Percentiles rank a stretch among this genome's conserved stretches.
Evolutionary conservation across 2,329 filamentous ascomycete species (phyloP).

Genomic region (Apiospora saccharicola): DNA sequence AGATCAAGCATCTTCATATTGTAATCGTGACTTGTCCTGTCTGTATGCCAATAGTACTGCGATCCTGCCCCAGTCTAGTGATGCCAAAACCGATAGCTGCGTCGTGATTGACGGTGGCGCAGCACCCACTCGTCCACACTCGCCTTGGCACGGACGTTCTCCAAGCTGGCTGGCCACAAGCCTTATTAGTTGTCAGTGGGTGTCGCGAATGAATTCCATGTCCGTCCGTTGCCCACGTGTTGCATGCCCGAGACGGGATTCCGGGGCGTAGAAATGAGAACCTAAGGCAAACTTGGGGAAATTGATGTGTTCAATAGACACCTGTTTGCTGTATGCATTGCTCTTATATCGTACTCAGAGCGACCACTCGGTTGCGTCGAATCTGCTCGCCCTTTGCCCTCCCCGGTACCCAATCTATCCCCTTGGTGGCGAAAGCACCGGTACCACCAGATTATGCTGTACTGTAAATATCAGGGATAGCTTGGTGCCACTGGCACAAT

Average conservation of each 20-base stretch:
- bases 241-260: neutral
- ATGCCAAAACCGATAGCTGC: conserved; percentile 16
- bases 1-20: neutral
- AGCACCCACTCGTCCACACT: neutral
- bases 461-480: too few relatives aligned
- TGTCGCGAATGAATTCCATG: neutral
- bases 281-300: too few relatives aligned
- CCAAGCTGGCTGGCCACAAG: neutral
- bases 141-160: neutral
- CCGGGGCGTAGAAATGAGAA: neutral
- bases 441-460: too few relatives aligned
- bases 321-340: too few relatives aligned
- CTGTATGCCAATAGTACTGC: neutral
- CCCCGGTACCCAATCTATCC: too few relatives aligned
- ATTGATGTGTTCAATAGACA: too few relatives aligned
- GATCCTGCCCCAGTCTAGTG: neutral
- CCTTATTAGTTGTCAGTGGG: neutral
- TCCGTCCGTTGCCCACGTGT: neutral
- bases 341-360: too few relatives aligned
- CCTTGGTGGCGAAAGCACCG: too few relatives aligned
- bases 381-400: too few relatives aligned
- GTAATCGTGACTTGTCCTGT: neutral
- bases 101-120: conserved; percentile 10
- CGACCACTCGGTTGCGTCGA: too few relatives aligned
- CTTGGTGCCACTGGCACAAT: too few relatives aligned